Evolutionary conservation across 305 asterid species (phyloP), one percentile per base, ranked within the genome.

Genomic region (Rubia peregrina): DNA sequence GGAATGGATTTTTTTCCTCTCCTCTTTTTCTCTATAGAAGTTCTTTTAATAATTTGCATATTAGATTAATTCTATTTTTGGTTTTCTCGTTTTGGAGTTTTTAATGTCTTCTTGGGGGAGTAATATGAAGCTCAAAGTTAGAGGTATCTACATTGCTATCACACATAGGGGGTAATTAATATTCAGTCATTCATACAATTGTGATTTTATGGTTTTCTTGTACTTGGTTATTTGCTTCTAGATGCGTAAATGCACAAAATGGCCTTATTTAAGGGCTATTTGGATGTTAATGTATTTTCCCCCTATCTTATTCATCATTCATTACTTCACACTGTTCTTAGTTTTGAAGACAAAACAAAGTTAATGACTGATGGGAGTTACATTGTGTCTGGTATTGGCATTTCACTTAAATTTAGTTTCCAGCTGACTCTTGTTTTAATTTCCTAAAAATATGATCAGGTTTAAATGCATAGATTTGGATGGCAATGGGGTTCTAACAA

Each of bases 391-490:
- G 43, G 36, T 51, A 17, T 51, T 51, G 21, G 24, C 59, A 41
- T 13, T 33, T 14, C 36, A 44, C 73, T 73, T 59, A 19, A 46
- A 48, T 42, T 12, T 44, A 26, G 41, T 48, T 24, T 68, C 44
- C 26, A 13, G 19, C 57, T 21, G 64, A 49, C 30, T 36, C 11
- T 61, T 43, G 49, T 7, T 38, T 48, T 21, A 2, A 22, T 9
- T 40, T 63, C 41, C 65, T 46, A 17, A 51, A 51, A 43, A 0
- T 16, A 17, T 74, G 68, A 76, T 70, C 90, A 95, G 99, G 99
- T 92, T 92, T 88, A 95, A 92, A 83, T 92, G 98, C 91, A 86
- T 92, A 72, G 99, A 95, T 85, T 85, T 95, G 85, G 99, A 95
- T 80, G 98, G 96, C 66, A 95, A 95, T 81, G 98, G 97, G 71